Evolutionary conservation across 352 stramenopile species (phyloP).

Genomic region (Globisporangium solare): DNA sequence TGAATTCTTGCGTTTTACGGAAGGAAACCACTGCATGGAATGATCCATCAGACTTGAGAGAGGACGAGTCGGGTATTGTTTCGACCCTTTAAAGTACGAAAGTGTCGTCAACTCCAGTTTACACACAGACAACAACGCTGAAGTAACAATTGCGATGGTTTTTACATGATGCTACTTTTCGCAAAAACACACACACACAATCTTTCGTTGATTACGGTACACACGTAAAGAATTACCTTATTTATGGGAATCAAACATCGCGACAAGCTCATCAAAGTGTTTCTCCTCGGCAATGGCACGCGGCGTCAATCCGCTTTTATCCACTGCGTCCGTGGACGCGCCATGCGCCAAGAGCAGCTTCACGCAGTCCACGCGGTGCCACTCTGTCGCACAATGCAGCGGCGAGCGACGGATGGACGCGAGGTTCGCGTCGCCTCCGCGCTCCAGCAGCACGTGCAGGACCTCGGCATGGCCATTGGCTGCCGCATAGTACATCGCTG

Average conservation of each 20-base stretch:
- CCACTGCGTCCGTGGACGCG: slow-evolving; percentile 17
- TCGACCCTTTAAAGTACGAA: too few relatives aligned
- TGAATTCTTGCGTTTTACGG: too few relatives aligned
- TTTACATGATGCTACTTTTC: too few relatives aligned
- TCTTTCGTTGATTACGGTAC: too few relatives aligned
- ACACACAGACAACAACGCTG: too few relatives aligned
- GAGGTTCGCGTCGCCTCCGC: slow-evolving; percentile 47
- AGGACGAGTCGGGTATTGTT: too few relatives aligned
- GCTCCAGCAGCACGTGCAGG: slow-evolving; percentile 38
- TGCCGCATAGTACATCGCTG: slow-evolving; percentile 69
- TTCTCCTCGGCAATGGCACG: slow-evolving; percentile 30
- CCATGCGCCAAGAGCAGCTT: slow-evolving; percentile 42
- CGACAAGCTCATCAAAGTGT: slow-evolving; percentile 11
- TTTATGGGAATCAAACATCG: background rate
- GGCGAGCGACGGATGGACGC: slow-evolving; percentile 57
- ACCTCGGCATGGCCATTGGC: slow-evolving; percentile 60
- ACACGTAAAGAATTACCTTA: too few relatives aligned
- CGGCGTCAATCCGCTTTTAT: slow-evolving; percentile 47
- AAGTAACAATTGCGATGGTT: too few relatives aligned
- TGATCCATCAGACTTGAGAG: too few relatives aligned
- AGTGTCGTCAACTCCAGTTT: too few relatives aligned
- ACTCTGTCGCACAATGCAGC: slow-evolving; percentile 73
- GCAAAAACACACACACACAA: too few relatives aligned
- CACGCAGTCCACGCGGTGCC: slow-evolving; percentile 62
- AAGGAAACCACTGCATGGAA: too few relatives aligned